Evolutionary conservation across 495 filamentous ascomycete species (phyloP).

Genomic region (Amniculicola lignicola): DNA sequence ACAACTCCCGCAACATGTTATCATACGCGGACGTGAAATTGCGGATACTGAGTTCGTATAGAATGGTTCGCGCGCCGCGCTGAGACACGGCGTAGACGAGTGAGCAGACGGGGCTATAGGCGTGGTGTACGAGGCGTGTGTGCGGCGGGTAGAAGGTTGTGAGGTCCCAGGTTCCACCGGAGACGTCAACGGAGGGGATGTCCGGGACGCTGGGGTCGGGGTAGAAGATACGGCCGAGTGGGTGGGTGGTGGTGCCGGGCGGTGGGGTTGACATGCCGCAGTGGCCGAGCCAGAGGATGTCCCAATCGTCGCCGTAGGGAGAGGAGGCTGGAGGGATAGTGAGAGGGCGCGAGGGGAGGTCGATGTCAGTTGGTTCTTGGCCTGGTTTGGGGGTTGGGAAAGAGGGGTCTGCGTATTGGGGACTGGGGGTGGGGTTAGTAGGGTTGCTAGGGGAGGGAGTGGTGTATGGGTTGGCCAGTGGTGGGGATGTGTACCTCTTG

Average conservation of each 20-base stretch:
- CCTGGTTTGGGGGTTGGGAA: constrained; percentile 1
- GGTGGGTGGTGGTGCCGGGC: constrained; percentile 9
- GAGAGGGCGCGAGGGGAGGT: constrained; percentile 30
- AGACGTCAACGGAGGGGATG: not conserved
- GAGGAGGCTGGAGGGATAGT: constrained; percentile 40
- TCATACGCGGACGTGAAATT: constrained; percentile 45
- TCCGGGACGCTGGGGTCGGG: constrained; percentile 28
- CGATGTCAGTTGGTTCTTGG: not conserved
- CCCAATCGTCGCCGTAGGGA: constrained; percentile 57
- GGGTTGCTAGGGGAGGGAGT: not conserved
- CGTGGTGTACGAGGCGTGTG: constrained; percentile 48
- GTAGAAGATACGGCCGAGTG: constrained; percentile 25
- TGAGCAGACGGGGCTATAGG: constrained; percentile 47
- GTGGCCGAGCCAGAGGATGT: constrained; percentile 21
- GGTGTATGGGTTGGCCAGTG: not conserved
- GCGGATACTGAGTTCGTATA: constrained; percentile 47
- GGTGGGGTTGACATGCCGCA: constrained; percentile 37
- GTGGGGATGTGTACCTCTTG: not conserved
- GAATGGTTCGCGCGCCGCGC: constrained; percentile 51
- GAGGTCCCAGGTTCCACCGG: not conserved
- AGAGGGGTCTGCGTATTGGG: constrained; percentile 21
- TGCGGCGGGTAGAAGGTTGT: constrained; percentile 38
- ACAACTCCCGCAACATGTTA: constrained; percentile 48
- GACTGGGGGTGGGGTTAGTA: constrained; percentile 21
- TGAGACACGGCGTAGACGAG: constrained; percentile 54